Percentiles rank a stretch among this genome's conserved stretches.
phyloP scores from a whole-genome alignment of 306 rosid species.

The Prunus armeniaca region DNA sequence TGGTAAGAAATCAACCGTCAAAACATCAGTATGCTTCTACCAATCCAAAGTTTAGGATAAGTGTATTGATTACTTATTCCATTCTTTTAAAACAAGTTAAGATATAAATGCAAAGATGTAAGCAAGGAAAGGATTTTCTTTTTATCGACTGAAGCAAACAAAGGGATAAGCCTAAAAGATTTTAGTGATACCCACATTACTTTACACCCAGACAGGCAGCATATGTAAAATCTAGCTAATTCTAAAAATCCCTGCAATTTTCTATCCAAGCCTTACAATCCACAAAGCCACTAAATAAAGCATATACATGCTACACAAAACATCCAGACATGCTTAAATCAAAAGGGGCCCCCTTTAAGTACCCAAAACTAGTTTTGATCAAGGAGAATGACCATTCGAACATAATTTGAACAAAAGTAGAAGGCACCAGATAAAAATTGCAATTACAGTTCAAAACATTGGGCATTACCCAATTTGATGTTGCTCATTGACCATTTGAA shows the following conservation, averaged over 20 bases:
- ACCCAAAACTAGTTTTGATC: background rate
- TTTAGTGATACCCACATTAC: background rate
- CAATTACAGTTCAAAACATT: too few species aligned
- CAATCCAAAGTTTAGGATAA: background rate
- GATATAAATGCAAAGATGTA: background rate
- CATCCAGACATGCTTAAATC: background rate
- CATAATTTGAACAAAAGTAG: background rate
- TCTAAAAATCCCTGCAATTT: background rate
- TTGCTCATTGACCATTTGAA: background rate
- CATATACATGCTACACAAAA: background rate
- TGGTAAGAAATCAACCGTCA: slow-evolving; percentile 17
- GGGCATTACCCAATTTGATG: too few species aligned
- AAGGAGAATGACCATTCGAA: background rate
- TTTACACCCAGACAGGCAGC: background rate
- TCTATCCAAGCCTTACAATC: background rate
- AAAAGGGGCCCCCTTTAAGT: background rate
- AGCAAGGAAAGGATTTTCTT: background rate
- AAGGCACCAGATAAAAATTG: too few species aligned
- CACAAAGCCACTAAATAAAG: background rate
- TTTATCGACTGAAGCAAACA: background rate
- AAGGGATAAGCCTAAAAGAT: background rate
- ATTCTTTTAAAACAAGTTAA: background rate
- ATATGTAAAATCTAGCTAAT: background rate
- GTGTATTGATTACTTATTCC: background rate
- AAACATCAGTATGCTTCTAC: slow-evolving; percentile 13